A percentile compares a stretch with the other conserved stretches of the same genome.
These are phyloP conservation scores for Phytophthora kernoviae DNA, from an alignment of 352 stramenopile species.

Conservation along the genomic window DNA sequence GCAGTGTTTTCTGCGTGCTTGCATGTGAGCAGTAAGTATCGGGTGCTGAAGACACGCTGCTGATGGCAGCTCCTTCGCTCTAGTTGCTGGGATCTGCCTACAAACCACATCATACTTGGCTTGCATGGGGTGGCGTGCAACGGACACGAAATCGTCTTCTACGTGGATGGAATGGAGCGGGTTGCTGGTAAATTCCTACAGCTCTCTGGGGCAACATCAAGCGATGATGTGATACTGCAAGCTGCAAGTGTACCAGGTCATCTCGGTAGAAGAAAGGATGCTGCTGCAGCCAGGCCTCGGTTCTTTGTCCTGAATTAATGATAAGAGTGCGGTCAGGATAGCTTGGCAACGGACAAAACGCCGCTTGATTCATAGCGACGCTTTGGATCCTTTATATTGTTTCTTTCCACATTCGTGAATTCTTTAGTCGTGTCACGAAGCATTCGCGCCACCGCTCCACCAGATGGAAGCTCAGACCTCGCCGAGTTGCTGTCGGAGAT, in stretches of 20 bases:
- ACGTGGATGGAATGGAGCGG: constrained; percentile 29
- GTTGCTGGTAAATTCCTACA: constrained; percentile 33
- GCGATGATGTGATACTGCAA: constrained; percentile 7
- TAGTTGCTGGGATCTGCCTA: constrained; percentile 23
- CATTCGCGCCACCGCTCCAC: constrained; percentile 12
- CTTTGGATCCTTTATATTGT: constrained; percentile 2
- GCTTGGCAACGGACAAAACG: too few relatives aligned
- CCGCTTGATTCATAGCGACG: constrained; percentile 2
- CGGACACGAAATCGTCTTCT: constrained; percentile 22
- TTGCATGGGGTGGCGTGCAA: constrained; percentile 21
- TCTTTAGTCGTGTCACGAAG: not conserved
- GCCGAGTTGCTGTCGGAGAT: constrained; percentile 18
- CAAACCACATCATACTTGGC: constrained; percentile 12
- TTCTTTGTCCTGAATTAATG: too few relatives aligned
- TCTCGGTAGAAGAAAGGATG: constrained; percentile 17
- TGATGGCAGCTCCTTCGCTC: constrained; percentile 25
- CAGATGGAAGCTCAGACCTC: constrained; percentile 16
- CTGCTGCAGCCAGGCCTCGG: too few relatives aligned
- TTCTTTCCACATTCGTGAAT: constrained; percentile 10
- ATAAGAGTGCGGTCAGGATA: not conserved
- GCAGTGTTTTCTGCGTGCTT: constrained; percentile 13
- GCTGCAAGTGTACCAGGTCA: constrained; percentile 17
- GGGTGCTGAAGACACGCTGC: constrained; percentile 5
- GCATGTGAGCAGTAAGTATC: constrained; percentile 8
- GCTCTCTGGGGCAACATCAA: constrained; percentile 14